These are phyloP conservation scores for Trypanosoma congolense DNA, from an alignment of 208 protist species.

Conservation along the genomic window DNA sequence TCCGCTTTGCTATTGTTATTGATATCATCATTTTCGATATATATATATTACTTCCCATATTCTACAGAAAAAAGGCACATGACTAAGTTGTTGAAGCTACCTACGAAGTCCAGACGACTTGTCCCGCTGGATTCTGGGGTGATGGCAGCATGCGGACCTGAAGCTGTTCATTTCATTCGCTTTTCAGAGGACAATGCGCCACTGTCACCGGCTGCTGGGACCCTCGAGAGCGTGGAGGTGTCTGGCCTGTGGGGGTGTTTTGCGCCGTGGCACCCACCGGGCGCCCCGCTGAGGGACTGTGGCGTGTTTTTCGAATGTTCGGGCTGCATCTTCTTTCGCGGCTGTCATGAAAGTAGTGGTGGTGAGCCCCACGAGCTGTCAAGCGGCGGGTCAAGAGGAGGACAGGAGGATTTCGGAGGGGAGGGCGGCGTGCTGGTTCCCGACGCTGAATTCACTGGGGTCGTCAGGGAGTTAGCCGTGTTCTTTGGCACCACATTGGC, in stretches of 20 bases:
- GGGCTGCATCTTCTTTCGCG: constrained; percentile 9
- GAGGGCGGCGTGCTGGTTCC: not conserved
- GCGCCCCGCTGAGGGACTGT: constrained; percentile 19
- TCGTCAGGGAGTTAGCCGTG: constrained; percentile 25
- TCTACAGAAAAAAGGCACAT: constrained; percentile 7
- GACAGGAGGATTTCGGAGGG: not conserved
- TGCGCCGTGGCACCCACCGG: constrained; percentile 44
- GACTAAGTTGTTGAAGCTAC: constrained; percentile 34
- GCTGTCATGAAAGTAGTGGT: too few species aligned
- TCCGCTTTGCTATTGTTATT: too few species aligned
- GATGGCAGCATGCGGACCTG: constrained; percentile 36
- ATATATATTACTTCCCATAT: too few species aligned
- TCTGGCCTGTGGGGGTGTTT: constrained; percentile 11
- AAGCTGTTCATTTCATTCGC: constrained; percentile 30
- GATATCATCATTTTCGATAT: too few species aligned
- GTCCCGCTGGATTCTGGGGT: constrained; percentile 24
- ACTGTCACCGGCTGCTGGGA: not conserved
- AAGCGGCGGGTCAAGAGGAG: not conserved
- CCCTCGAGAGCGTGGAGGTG: not conserved
- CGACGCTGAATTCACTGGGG: not conserved
- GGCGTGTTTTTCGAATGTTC: constrained; percentile 15
- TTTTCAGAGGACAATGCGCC: not conserved
- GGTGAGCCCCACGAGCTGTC: too few species aligned
- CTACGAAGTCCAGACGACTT: constrained; percentile 41
- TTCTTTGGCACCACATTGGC: constrained; percentile 38